phyloP scores from a whole-genome alignment of 345 rosid species.

The Isatis tinctoria region DNA sequence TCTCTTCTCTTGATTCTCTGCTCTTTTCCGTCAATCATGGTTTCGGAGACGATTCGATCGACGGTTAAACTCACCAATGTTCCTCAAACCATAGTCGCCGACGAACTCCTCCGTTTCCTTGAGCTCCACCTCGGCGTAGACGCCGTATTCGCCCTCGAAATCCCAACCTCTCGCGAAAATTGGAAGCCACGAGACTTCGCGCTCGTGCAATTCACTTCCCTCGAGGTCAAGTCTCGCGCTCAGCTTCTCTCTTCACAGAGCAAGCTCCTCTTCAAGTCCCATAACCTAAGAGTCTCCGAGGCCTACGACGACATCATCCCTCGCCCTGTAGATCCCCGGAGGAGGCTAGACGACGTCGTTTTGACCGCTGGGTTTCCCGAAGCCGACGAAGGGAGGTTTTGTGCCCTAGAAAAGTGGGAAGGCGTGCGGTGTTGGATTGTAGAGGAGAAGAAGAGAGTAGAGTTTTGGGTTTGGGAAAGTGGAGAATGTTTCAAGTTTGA shows the following conservation, averaged over 20 bases:
- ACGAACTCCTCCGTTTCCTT: conserved; percentile 58
- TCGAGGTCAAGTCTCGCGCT: conserved; percentile 47
- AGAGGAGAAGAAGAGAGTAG: conserved; percentile 65
- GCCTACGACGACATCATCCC: conserved; percentile 69
- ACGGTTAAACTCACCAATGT: conserved; percentile 57
- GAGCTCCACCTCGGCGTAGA: conserved; percentile 60
- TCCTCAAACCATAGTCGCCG: conserved; percentile 59
- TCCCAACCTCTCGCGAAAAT: conserved; percentile 51
- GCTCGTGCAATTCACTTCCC: conserved; percentile 69
- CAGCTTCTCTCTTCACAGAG: conserved; percentile 36
- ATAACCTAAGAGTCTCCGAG: conserved; percentile 45
- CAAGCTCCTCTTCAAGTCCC: conserved; percentile 52
- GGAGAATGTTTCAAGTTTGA: conserved; percentile 60
- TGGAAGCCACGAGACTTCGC: conserved; percentile 86
- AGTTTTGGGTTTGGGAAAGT: conserved; percentile 60
- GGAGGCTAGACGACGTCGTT: conserved; percentile 42
- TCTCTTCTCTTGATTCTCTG: not conserved
- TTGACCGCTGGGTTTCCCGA: conserved; percentile 59
- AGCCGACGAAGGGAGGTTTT: conserved; percentile 29
- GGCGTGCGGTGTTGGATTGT: conserved; percentile 79
- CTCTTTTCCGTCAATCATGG: conserved; percentile 8
- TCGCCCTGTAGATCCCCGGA: conserved; percentile 43
- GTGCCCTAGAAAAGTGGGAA: conserved; percentile 60
- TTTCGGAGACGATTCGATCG: conserved; percentile 35
- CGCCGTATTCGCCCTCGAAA: conserved; percentile 74